Percentiles rank a stretch among this genome's conserved stretches.
Conservation (phyloP, 2,329 filamentous ascomycete species). For the Akanthomyces muscarius region DNA sequence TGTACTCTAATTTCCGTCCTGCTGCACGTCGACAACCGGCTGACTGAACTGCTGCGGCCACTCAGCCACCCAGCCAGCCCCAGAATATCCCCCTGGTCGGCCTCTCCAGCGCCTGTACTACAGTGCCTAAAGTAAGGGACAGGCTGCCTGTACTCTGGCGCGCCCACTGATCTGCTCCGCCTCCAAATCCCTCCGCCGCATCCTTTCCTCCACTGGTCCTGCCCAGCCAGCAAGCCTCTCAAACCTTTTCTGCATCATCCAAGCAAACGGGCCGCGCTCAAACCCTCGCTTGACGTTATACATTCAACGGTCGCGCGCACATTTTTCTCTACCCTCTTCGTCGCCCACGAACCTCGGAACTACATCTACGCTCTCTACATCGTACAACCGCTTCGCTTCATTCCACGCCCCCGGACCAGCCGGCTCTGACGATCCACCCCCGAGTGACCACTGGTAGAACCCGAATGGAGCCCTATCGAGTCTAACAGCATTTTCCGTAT, state of each 20-base stretch:
- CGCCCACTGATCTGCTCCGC: neutral
- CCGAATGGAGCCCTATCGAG: conserved; percentile 9
- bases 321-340: neutral
- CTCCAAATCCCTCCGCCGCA: neutral
- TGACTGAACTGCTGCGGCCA: neutral
- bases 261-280: neutral
- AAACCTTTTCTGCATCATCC: conserved; percentile 10
- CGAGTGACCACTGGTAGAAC: neutral
- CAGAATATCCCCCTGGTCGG: neutral
- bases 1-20: neutral
- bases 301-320: conserved; percentile 4
- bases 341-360: neutral
- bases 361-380: neutral
- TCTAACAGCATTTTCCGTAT: neutral
- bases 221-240: neutral
- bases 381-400: neutral
- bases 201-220: neutral
- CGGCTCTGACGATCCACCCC: conserved; percentile 3
- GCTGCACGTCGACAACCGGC: neutral
- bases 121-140: too few relatives aligned
- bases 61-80: neutral
- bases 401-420: neutral
- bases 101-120: too few relatives aligned
- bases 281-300: conserved; percentile 2
- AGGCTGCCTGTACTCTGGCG: too few relatives aligned